Percentiles rank a stretch among this genome's conserved stretches.
Conservation (phyloP, 805 yeast species). For the Saturnispora mendoncae region DNA sequence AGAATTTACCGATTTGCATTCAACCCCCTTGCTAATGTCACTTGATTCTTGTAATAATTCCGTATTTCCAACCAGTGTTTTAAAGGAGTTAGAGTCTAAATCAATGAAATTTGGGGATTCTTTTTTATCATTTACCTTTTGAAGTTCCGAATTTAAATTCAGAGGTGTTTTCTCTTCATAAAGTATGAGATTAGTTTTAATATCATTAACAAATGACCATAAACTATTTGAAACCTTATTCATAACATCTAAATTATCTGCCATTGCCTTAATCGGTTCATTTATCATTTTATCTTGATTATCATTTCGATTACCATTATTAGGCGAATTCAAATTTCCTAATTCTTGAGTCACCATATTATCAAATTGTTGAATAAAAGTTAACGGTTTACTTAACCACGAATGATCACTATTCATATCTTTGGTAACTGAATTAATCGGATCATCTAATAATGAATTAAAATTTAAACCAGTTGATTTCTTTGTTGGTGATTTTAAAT, state of each 20-base stretch:
- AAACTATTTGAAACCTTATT: conserved; percentile 34
- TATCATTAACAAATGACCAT: conserved; percentile 45
- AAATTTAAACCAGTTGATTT: too few relatives aligned
- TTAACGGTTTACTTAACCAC: conserved; percentile 44
- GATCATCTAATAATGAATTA: not conserved
- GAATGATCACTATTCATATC: conserved; percentile 12
- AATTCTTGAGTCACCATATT: conserved; percentile 56
- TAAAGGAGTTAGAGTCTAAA: conserved; percentile 4
- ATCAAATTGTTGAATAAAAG: conserved; percentile 59
- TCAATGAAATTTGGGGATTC: conserved; percentile 5
- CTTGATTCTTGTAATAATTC: not conserved
- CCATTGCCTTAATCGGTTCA: conserved; percentile 20
- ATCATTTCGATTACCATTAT: too few relatives aligned
- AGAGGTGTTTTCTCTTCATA: conserved; percentile 12
- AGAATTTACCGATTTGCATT: conserved; percentile 2
- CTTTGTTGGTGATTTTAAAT: not conserved
- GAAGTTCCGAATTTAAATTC: conserved; percentile 10
- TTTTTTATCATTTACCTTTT: not conserved
- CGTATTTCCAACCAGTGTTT: not conserved
- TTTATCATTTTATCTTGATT: too few relatives aligned
- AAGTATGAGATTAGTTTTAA: conserved; percentile 28
- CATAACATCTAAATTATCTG: conserved; percentile 25
- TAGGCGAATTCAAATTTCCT: conserved; percentile 41
- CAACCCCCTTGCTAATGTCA: not conserved
- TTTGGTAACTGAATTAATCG: too few relatives aligned